These are phyloP conservation scores for Fusarium pseudoanthophilum DNA, from an alignment of 2,329 filamentous ascomycete genomes.

Conservation along the genomic window DNA sequence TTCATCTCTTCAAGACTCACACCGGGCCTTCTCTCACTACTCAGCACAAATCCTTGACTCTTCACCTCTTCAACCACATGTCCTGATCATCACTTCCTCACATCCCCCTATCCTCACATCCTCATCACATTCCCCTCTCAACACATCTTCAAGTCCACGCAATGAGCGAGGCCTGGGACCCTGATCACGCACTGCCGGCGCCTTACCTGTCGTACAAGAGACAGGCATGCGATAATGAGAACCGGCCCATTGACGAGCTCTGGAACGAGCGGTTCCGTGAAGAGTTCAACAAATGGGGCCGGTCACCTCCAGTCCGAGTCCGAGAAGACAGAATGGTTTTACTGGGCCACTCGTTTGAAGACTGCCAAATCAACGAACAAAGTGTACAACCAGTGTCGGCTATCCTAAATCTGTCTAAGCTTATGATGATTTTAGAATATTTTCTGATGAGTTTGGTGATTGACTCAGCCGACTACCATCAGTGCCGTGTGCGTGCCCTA, in stretches of 20 bases:
- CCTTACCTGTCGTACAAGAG: neutral
- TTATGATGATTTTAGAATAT: too few species aligned
- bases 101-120: neutral
- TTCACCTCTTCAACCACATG: too few species aligned
- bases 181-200: too few species aligned
- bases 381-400: neutral
- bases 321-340: neutral
- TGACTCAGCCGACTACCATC: too few species aligned
- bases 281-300: neutral
- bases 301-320: neutral
- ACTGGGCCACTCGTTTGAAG: neutral
- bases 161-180: neutral
- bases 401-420: too few species aligned
- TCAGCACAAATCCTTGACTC: too few species aligned
- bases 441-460: too few species aligned
- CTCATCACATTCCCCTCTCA: too few species aligned
- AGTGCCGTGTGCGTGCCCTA: too few species aligned
- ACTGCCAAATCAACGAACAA: neutral
- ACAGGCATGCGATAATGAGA: neutral
- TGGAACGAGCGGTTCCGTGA: neutral
- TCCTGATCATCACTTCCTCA: neutral
- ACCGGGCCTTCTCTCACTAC: too few species aligned
- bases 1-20: neutral
- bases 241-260: accelerated
- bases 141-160: neutral